phyloP scores from a whole-genome alignment of 148 eudicot species.

The Euryodendron excelsum region DNA sequence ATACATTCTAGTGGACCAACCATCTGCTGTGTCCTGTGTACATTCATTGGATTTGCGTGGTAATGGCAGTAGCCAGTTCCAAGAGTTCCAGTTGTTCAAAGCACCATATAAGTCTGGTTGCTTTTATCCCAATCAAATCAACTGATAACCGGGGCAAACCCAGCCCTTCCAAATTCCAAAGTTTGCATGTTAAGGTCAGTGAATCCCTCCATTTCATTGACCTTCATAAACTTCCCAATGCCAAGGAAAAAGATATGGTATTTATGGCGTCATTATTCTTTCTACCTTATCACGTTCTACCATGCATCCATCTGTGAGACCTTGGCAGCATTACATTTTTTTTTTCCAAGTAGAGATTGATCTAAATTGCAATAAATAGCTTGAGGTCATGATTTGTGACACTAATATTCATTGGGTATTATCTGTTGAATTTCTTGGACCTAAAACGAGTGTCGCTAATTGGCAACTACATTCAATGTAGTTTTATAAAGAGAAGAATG shows the following conservation, averaged over 20 bases:
- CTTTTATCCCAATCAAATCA: slow-evolving; percentile 17
- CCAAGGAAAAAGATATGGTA: not conserved
- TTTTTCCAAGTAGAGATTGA: not conserved
- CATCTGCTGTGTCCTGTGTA: not conserved
- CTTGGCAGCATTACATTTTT: not conserved
- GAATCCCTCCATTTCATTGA: not conserved
- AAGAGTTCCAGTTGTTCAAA: slow-evolving; percentile 22
- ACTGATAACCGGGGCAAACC: not conserved
- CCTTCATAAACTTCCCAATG: not conserved
- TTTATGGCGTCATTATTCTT: not conserved
- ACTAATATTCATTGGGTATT: not conserved
- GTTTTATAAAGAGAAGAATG: not conserved
- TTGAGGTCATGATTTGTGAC: not conserved
- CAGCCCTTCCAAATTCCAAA: not conserved
- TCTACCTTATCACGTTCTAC: not conserved
- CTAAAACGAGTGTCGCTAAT: not conserved
- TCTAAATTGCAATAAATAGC: not conserved
- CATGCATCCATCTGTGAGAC: not conserved
- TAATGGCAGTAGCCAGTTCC: slow-evolving; percentile 17
- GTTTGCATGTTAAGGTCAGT: not conserved
- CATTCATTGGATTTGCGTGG: slow-evolving; percentile 9
- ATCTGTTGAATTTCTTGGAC: not conserved
- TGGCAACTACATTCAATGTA: not conserved
- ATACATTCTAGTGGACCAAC: slow-evolving; percentile 1
- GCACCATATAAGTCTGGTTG: slow-evolving; percentile 14